Evolutionary conservation across 2,329 filamentous ascomycete genomes (phyloP).

Genomic region (Colletotrichum caudatum): DNA sequence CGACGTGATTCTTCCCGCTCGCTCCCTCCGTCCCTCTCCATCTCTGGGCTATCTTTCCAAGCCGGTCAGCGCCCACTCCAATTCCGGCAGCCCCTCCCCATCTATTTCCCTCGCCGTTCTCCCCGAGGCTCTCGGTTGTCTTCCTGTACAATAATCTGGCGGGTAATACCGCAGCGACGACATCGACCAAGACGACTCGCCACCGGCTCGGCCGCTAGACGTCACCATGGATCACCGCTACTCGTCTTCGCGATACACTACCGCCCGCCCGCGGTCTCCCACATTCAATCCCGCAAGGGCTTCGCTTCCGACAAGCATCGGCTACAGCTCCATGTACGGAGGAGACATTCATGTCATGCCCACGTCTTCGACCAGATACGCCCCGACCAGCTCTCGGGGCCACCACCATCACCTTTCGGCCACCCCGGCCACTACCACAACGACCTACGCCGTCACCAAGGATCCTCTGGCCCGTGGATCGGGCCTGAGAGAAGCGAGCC

Average conservation of each 20-base stretch:
- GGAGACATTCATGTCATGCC: slow-evolving; percentile 68
- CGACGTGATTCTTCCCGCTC: slow-evolving; percentile 34
- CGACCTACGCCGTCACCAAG: slow-evolving; percentile 68
- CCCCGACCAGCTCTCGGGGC: slow-evolving; percentile 37
- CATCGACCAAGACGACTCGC: slow-evolving; percentile 11
- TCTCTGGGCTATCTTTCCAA: slow-evolving; percentile 8
- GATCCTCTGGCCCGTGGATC: slow-evolving; percentile 62
- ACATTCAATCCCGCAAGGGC: slow-evolving; percentile 64
- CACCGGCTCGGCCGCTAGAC: slow-evolving; percentile 24
- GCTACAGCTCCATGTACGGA: slow-evolving; percentile 63
- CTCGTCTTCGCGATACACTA: slow-evolving; percentile 39
- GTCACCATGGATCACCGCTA: slow-evolving; percentile 43
- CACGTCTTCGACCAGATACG: slow-evolving; percentile 53
- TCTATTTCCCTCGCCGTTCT: slow-evolving; percentile 13
- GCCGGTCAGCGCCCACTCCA: slow-evolving; percentile 31
- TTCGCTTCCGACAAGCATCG: slow-evolving; percentile 65
- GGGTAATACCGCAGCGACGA: slow-evolving; percentile 4
- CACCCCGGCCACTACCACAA: slow-evolving; percentile 55
- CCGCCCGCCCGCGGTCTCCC: slow-evolving; percentile 53
- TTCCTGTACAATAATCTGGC: neutral
- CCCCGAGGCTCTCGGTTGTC: slow-evolving; percentile 5
- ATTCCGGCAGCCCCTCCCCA: slow-evolving; percentile 11
- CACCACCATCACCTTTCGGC: slow-evolving; percentile 40
- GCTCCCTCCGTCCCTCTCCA: slow-evolving; percentile 28
- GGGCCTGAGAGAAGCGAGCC: slow-evolving; percentile 62